Percentiles rank a stretch among this genome's conserved stretches.
phyloP scores from a whole-genome alignment of 768 basidiomycete species.

The Floccularia luteovirens region DNA sequence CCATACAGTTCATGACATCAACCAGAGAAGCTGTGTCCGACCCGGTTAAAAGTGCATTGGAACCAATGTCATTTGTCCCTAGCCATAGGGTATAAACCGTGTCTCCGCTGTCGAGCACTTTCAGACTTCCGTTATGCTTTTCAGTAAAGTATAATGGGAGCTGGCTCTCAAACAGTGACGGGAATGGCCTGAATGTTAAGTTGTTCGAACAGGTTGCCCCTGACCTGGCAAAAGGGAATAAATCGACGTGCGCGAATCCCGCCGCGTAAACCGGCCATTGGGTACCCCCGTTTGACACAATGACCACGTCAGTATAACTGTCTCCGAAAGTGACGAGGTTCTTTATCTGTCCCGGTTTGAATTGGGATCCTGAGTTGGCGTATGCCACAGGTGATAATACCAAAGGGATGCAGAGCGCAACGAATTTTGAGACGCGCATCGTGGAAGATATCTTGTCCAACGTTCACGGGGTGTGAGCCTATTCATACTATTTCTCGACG shows the following conservation, averaged over 20 bases:
- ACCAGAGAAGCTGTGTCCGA: constrained; percentile 47
- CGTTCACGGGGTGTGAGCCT: no score
- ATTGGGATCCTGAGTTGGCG: no score
- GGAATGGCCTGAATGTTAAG: constrained; percentile 49
- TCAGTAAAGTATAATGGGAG: constrained; percentile 45
- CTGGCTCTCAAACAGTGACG: constrained; percentile 50
- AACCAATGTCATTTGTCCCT: constrained; percentile 60
- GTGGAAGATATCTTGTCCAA: no score
- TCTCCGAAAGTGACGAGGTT: constrained; percentile 65
- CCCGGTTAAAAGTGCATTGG: constrained; percentile 44
- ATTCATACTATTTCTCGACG: no score
- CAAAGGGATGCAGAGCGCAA: no score
- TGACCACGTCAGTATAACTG: constrained; percentile 50
- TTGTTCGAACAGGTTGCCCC: constrained; percentile 65
- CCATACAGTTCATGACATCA: constrained; percentile 47
- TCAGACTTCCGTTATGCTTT: constrained; percentile 29
- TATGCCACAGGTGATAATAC: no score
- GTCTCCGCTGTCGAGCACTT: constrained; percentile 27
- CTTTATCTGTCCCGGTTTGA: constrained; percentile 38
- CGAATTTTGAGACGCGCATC: no score
- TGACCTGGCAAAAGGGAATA: constrained; percentile 51
- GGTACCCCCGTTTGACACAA: constrained; percentile 31
- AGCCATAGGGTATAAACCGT: constrained; percentile 66
- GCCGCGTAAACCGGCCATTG: constrained; percentile 60
- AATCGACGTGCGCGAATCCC: constrained; percentile 40